A percentile compares a stretch with the other conserved stretches of the same genome.
phyloP scores from a whole-genome alignment of 2,329 filamentous ascomycete species.

The Epicoccum nigrum region DNA sequence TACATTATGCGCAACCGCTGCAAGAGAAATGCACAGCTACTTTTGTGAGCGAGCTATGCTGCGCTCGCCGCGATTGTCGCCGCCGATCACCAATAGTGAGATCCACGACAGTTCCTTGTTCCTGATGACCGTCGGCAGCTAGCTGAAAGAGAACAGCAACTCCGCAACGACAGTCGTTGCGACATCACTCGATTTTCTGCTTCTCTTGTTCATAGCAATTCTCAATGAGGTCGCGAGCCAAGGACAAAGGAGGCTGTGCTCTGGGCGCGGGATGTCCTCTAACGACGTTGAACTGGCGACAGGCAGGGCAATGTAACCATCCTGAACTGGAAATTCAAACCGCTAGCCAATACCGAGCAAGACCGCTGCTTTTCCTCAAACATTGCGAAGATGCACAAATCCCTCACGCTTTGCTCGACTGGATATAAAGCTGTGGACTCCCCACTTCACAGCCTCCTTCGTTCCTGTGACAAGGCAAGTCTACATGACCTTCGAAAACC shows the following conservation, averaged over 20 bases:
- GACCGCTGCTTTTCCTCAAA: slow-evolving; percentile 9
- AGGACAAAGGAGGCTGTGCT: no score
- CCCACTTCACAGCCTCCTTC: slow-evolving; percentile 12
- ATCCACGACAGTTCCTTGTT: slow-evolving; percentile 16
- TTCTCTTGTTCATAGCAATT: background rate
- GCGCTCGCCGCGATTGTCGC: slow-evolving; percentile 17
- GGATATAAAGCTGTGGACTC: slow-evolving; percentile 5
- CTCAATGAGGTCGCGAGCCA: no score
- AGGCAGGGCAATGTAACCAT: slow-evolving; percentile 8
- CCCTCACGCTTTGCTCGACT: slow-evolving; percentile 6
- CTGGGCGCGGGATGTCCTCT: no score
- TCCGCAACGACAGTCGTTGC: background rate
- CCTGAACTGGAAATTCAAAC: slow-evolving; percentile 5
- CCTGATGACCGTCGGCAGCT: slow-evolving; percentile 13
- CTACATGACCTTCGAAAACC: background rate
- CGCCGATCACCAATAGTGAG: slow-evolving; percentile 14
- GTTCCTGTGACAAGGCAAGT: background rate
- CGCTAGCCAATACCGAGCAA: slow-evolving; percentile 11
- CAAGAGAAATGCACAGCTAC: slow-evolving; percentile 2
- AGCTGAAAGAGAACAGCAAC: slow-evolving; percentile 4
- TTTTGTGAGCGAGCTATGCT: slow-evolving; percentile 8
- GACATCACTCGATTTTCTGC: background rate
- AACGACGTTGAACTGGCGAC: background rate
- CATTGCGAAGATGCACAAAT: background rate
- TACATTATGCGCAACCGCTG: slow-evolving; percentile 3